phyloP scores from a whole-genome alignment of 78 protist genomes.

The Chrysochromulina parva region DNA sequence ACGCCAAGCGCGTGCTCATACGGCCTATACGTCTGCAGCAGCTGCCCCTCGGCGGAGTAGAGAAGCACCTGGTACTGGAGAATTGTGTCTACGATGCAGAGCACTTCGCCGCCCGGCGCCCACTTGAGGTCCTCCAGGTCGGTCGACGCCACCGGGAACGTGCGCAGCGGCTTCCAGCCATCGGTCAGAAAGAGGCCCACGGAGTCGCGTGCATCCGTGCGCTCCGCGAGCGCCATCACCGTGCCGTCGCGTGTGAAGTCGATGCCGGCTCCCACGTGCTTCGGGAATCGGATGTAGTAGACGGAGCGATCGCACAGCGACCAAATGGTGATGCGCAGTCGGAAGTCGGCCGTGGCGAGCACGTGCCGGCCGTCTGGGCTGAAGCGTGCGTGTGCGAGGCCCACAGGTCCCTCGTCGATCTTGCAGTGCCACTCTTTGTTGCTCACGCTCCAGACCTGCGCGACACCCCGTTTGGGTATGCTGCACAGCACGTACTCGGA shows the following conservation, averaged over 20 bases:
- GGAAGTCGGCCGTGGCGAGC: constrained; percentile 15
- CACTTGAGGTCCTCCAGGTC: neutral
- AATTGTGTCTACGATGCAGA: neutral
- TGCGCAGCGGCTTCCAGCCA: neutral
- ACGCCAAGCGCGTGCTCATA: neutral
- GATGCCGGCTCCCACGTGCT: neutral
- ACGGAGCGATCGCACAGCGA: constrained; percentile 33
- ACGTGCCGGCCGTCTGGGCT: constrained; percentile 40
- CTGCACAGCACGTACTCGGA: constrained; percentile 31
- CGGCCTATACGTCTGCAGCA: neutral
- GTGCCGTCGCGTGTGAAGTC: constrained; percentile 9
- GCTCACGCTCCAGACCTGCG: constrained; percentile 9
- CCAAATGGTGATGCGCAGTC: constrained; percentile 41
- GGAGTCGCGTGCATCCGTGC: neutral
- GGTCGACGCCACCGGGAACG: neutral
- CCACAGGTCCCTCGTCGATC: constrained; percentile 36
- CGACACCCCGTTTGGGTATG: neutral
- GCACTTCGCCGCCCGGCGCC: neutral
- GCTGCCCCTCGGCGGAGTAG: neutral
- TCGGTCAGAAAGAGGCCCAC: neutral
- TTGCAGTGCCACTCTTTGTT: constrained; percentile 10
- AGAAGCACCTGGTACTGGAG: neutral
- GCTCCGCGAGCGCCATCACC: neutral
- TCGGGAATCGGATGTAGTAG: constrained; percentile 1
- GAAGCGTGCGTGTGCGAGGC: constrained; percentile 33